Evolutionary conservation across 2,329 filamentous ascomycete species (phyloP), one percentile per base, ranked within the genome.

Genomic region (Xylariaceae sp.): DNA sequence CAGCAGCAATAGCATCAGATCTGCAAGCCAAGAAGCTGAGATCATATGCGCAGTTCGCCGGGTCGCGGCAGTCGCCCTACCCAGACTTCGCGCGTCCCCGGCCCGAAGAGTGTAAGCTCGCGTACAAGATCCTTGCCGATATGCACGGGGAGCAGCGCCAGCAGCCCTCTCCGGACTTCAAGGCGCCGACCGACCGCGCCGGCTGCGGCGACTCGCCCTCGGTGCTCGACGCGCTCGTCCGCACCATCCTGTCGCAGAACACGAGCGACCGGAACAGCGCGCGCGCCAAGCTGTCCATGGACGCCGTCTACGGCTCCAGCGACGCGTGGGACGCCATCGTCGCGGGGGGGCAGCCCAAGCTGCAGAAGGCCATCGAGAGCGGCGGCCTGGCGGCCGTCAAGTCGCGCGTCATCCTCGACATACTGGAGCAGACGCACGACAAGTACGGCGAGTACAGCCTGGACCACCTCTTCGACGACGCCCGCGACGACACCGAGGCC

Each of bases 311-410:
- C 55, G 68, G 67, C 13, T 54, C 60, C 21, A 65, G 60, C 49
- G 65, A 68, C 43, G 52, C 56, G 18, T 73, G 69, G 69, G 62
- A 59, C 0, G 59, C 52, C 26, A 66, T 73, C 35, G 65, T 53
- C 4, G 44, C 43, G 2, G 68, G 67, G 24, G 66, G 69, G 0
- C 56, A 58, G 29, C 45, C 55, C 11, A 62, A 59, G 47, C 58
- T 73, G 5, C 61, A 68, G 43, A 68, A 78, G 50, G 76, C 84
- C 0, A 88, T 89, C 53, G 78, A 78, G 57, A 70, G 70, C 16
- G 86, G 85, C 19, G 86, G 86, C 0, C 66, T 90, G 1, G 81
- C 79, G 11, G 73, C 74, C 24, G 69, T 76, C n/a, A 92, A 90
- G 61, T 84, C 78, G 54, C 80, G 75, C 41, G 77, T 81, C 50